Base-by-base conservation (phyloP, 2,329 filamentous ascomycete species). In the Zarea fungicola region DNA sequence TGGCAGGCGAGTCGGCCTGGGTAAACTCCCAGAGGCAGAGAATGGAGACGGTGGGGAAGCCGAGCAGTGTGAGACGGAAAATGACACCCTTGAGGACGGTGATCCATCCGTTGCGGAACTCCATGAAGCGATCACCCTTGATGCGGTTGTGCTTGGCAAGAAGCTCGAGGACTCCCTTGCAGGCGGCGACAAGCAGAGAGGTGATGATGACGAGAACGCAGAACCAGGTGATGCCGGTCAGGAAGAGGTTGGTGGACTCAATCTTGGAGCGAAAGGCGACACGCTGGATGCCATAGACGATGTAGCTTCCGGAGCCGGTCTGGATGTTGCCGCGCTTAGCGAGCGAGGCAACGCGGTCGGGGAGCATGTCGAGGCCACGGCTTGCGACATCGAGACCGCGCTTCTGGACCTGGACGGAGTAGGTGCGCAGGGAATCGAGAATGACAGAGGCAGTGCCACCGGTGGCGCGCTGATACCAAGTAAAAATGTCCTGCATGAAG, bases 21-120 rank as follows among this genome's bases (percentile, higher is more conserved):
- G 90, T 96, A 52, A 96, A 85, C 66, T 97, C 90, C 92, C 92
- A 96, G 56, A 96, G 77, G 66, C 88, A 95, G 48, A 96, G 80
- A 48, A 96, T 87, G 42, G 84, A 82, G 78, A 96, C 90, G 63
- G 95, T 88, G 18, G 92, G 89, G 71, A 90, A 96, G 54, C 90
- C 90, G 60, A 96, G 93, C 32, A 96, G 77, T 35, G 91, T 83
- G 60, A 95, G 77, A 55, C 92, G 87, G 79, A 93, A 96, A 55
- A 96, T 76, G 58, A 96, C 95, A 50, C 92, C 92, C 74, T 95
- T 95, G 60, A 96, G 78, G 6, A 96, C 86, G 13, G 90, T 91
- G 55, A 85, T 83, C 92, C 92, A 96, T 57, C 89, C 90, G 60
- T 93, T 92, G 55, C 92, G 85, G 80, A 97, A 96, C 59, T 96